A percentile compares a stretch with the other conserved stretches of the same genome.
phyloP scores from a whole-genome alignment of 768 basidiomycete genomes.

The Pleurotus salmoneostramineus region DNA sequence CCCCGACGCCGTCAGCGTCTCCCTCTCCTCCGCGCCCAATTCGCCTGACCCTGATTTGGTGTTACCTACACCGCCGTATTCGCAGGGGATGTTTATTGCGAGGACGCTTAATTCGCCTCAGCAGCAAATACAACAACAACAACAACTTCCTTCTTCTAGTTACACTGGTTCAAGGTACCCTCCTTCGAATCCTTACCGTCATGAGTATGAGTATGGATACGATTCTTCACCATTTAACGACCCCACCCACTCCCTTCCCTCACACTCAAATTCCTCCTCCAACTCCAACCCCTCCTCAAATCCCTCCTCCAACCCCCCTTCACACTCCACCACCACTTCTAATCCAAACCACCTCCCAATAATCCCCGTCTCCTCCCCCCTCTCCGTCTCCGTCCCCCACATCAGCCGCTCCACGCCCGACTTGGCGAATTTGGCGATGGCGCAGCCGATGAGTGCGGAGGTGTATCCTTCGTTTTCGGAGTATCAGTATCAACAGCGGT shows the following conservation, averaged over 20 bases:
- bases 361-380: background rate
- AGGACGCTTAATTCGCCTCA: background rate
- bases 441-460: background rate
- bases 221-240: too few species aligned
- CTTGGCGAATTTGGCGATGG: background rate
- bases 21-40: background rate
- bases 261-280: too few species aligned
- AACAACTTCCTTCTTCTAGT: too few species aligned
- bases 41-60: background rate
- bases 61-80: background rate
- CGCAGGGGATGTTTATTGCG: background rate
- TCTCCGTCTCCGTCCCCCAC: background rate
- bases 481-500: background rate
- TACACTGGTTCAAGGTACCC: too few species aligned
- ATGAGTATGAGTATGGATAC: too few species aligned
- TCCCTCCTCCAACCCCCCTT: too few species aligned
- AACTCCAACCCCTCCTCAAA: too few species aligned
- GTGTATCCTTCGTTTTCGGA: background rate
- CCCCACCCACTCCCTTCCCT: too few species aligned
- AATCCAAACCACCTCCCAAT: too few species aligned
- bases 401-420: constrained; percentile 2
- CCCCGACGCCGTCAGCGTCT: constrained; percentile 15
- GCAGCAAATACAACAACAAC: background rate
- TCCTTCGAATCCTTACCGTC: too few species aligned
- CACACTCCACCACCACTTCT: too few species aligned